Percentiles rank a stretch among this genome's conserved stretches.
phyloP scores from a whole-genome alignment of 2,329 filamentous ascomycete species.

The Fusarium sterilihyphosum region DNA sequence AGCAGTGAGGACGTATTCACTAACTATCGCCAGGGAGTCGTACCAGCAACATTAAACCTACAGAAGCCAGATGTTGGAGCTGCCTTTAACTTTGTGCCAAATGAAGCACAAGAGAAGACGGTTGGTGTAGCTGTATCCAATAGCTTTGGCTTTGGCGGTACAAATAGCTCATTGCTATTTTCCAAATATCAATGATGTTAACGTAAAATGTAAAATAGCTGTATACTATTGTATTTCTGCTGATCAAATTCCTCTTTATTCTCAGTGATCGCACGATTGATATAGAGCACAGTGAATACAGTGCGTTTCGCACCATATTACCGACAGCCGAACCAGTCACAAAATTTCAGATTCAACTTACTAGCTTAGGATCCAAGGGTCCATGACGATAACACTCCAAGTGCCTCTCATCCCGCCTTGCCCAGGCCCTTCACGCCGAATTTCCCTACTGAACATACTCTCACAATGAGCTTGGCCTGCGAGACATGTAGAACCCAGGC shows the following conservation, averaged over 20 bases:
- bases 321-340: conserved; percentile 32
- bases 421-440: conserved; percentile 5
- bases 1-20: neutral
- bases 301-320: conserved; percentile 3
- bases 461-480: conserved; percentile 53
- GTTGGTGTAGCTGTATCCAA: conserved; percentile 86
- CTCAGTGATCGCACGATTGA: neutral
- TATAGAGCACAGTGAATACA: conserved; percentile 22
- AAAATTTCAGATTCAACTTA: conserved; percentile 1
- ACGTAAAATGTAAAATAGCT: neutral
- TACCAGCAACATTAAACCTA: conserved; percentile 91
- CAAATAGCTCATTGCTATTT: conserved; percentile 91
- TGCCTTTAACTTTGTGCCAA: conserved; percentile 86
- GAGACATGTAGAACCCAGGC: conserved; percentile 59
- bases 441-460: neutral
- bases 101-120: conserved; percentile 72
- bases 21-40: conserved; percentile 67
- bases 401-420: conserved; percentile 11
- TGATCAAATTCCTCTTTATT: neutral
- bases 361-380: neutral
- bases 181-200: conserved; percentile 46
- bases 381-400: conserved; percentile 45
- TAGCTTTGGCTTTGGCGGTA: conserved; percentile 97
- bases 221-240: neutral
- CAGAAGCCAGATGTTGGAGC: conserved; percentile 72